These are phyloP conservation scores for Raffaelea deltoideospora DNA, from an alignment of 2,329 filamentous ascomycete species.

Conservation along the genomic window DNA sequence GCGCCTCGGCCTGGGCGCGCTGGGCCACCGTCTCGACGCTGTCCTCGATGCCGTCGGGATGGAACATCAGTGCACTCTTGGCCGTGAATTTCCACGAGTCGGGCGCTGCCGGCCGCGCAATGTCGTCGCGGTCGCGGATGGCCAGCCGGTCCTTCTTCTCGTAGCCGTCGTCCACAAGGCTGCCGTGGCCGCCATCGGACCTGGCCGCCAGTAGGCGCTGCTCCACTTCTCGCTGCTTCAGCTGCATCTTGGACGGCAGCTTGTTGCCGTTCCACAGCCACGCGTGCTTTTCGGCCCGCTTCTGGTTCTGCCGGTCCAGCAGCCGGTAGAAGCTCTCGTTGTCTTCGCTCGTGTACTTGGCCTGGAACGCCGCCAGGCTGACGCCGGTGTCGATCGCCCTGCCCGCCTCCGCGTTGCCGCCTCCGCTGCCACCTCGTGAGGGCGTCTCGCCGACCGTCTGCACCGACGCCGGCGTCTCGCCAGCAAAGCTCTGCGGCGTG, in stretches of 20 bases:
- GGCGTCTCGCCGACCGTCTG: conserved; percentile 1
- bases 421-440: neutral
- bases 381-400: conserved; percentile 56
- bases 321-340: conserved; percentile 94
- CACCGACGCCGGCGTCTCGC: conserved; percentile 58
- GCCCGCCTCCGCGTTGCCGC: conserved; percentile 16
- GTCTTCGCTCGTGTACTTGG: conserved; percentile 92
- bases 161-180: conserved; percentile 40
- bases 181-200: conserved; percentile 11
- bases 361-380: conserved; percentile 73
- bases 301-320: conserved; percentile 79
- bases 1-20: conserved; percentile 52
- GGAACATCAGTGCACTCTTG: conserved; percentile 80
- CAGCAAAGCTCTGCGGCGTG: conserved; percentile 53
- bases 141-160: conserved; percentile 42
- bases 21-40: conserved; percentile 47
- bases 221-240: conserved; percentile 49
- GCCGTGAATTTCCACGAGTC: conserved; percentile 62
- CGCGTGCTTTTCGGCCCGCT: conserved; percentile 66
- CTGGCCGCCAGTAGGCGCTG: conserved; percentile 31
- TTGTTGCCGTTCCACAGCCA: conserved; percentile 88
- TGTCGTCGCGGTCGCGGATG: conserved; percentile 46
- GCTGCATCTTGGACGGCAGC: conserved; percentile 63
- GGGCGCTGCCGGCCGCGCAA: conserved; percentile 59
- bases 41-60: conserved; percentile 49